Conservation (phyloP, 495 filamentous ascomycete genomes). For the Acidomyces sp. region DNA sequence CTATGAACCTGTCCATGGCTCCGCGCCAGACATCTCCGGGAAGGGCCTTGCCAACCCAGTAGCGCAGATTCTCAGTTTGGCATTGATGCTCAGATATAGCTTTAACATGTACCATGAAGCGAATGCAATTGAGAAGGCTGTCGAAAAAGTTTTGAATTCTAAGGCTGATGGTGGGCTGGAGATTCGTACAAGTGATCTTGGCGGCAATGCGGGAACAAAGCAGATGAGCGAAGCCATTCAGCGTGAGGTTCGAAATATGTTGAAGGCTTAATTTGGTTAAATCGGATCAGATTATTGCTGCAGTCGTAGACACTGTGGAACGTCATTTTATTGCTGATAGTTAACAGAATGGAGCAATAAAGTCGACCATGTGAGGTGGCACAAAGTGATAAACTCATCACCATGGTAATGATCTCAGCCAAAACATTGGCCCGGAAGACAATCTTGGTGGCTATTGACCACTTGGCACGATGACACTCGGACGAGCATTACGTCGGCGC, state of each 20-base stretch:
- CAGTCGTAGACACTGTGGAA: too few species aligned
- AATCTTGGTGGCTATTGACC: too few species aligned
- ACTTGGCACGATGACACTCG: too few species aligned
- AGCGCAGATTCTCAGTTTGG: conserved; percentile 28
- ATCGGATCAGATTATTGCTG: too few species aligned
- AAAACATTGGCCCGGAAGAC: too few species aligned
- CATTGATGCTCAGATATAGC: conserved; percentile 46
- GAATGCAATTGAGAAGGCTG: conserved; percentile 39
- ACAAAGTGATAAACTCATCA: too few species aligned
- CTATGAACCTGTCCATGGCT: conserved; percentile 29
- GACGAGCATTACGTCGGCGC: too few species aligned
- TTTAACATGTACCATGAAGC: conserved; percentile 39
- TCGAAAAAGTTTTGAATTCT: conserved; percentile 35
- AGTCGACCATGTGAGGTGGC: too few species aligned
- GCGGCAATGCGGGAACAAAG: conserved; percentile 38
- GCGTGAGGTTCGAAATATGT: conserved; percentile 6
- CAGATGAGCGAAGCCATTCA: conserved; percentile 42
- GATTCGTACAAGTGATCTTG: conserved; percentile 42
- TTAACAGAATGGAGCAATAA: too few species aligned
- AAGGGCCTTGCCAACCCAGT: conserved; percentile 28
- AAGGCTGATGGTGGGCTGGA: conserved; percentile 31
- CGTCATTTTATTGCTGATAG: too few species aligned
- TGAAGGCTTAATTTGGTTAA: conserved; percentile 8
- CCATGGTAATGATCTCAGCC: too few species aligned
- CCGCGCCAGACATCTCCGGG: conserved; percentile 35